phyloP scores from a whole-genome alignment of 2,329 filamentous ascomycete genomes.

The Trichophyton schoenleinii region DNA sequence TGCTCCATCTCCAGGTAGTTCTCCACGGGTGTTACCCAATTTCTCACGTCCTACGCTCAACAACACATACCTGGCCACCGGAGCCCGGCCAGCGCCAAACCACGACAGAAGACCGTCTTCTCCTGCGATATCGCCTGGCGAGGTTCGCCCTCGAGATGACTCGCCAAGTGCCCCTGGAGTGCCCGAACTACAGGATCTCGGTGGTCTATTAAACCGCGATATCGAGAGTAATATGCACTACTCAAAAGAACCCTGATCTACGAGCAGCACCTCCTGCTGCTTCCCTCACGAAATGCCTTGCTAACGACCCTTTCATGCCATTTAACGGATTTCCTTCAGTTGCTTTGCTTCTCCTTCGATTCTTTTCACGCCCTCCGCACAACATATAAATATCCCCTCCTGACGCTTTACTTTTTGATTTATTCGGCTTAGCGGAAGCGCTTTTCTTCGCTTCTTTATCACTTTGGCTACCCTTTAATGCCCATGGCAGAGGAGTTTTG shows the following conservation, averaged over 20 bases:
- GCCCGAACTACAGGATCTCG: slow-evolving; percentile 31
- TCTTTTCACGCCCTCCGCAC: too few species aligned
- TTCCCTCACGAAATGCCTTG: not conserved
- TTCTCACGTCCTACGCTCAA: slow-evolving; percentile 11
- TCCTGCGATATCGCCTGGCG: not conserved
- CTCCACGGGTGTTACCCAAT: slow-evolving; percentile 6
- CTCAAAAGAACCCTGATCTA: not conserved
- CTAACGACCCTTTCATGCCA: not conserved
- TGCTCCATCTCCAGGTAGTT: not conserved
- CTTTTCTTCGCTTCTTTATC: not conserved
- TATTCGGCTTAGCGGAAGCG: not conserved
- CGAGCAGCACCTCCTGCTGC: not conserved
- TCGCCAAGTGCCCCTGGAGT: not conserved
- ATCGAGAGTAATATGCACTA: slow-evolving; percentile 4
- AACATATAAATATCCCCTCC: not conserved
- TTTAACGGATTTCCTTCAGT: slow-evolving; percentile 1
- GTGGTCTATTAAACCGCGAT: slow-evolving; percentile 25
- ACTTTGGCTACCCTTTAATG: not conserved
- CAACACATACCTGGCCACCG: not conserved
- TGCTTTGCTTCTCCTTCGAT: not conserved
- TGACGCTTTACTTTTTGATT: not conserved
- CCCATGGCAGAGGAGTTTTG: not conserved
- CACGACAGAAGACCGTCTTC: not conserved
- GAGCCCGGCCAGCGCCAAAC: not conserved
- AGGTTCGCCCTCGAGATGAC: not conserved